Conservation (phyloP, 1,284 basidiomycete genomes). For the Cryptococcus hybrid region DNA sequence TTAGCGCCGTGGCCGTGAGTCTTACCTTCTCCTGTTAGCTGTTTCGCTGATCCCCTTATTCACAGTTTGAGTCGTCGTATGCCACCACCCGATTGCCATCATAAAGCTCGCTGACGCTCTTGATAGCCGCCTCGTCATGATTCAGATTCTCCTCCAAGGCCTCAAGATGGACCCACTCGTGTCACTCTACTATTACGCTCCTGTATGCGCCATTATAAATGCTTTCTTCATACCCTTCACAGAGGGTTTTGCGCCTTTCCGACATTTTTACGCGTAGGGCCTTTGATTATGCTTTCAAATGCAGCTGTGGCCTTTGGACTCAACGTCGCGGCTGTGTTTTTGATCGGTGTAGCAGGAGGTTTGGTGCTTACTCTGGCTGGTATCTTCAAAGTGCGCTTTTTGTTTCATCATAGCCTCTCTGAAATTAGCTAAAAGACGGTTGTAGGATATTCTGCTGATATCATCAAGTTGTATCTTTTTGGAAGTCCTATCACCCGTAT, state of each 20-base stretch:
- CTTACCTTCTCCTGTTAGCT: background rate
- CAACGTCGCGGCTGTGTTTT: constrained; percentile 88
- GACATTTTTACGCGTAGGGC: constrained; percentile 64
- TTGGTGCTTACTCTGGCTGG: constrained; percentile 90
- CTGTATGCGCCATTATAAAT: constrained; percentile 88
- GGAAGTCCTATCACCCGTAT: constrained; percentile 71
- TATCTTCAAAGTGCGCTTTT: constrained; percentile 71
- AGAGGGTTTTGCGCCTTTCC: constrained; percentile 87
- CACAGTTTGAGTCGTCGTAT: constrained; percentile 41
- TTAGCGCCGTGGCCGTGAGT: constrained; percentile 61
- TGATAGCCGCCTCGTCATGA: constrained; percentile 73
- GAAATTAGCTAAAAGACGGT: background rate
- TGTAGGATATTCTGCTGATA: constrained; percentile 88
- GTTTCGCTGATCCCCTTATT: constrained; percentile 10
- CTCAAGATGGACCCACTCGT: constrained; percentile 84
- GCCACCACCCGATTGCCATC: background rate
- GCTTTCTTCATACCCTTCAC: constrained; percentile 79
- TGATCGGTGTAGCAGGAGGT: constrained; percentile 83
- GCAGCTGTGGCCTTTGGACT: constrained; percentile 85
- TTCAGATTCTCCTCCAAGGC: constrained; percentile 16
- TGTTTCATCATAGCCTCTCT: background rate
- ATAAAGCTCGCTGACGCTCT: constrained; percentile 2
- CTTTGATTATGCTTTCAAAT: constrained; percentile 75
- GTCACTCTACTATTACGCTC: constrained; percentile 92
- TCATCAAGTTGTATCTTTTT: constrained; percentile 81